phyloP scores from a whole-genome alignment of 2,329 filamentous ascomycete genomes.

The Raffaelea deltoideospora region DNA sequence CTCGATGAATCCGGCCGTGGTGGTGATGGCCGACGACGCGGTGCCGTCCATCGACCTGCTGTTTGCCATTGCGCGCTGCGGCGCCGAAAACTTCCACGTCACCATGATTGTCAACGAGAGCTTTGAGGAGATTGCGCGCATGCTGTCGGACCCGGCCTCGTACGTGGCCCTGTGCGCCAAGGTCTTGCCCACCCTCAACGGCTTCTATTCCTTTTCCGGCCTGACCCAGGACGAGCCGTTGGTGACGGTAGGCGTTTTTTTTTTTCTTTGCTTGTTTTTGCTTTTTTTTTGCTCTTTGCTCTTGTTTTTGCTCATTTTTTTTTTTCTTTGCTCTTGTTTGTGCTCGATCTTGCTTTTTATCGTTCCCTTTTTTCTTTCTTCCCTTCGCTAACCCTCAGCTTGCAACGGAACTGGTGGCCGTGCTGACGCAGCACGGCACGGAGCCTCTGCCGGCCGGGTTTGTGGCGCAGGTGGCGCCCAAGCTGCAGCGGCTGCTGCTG shows the following conservation, averaged over 20 bases:
- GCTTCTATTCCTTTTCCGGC: conserved; percentile 76
- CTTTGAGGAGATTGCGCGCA: conserved; percentile 72
- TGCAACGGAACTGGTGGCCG: conserved; percentile 69
- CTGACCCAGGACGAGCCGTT: conserved; percentile 75
- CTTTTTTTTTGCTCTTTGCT: not conserved
- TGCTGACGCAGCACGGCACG: conserved; percentile 67
- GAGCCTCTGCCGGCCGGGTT: conserved; percentile 80
- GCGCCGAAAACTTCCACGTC: conserved; percentile 80
- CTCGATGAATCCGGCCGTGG: conserved; percentile 59
- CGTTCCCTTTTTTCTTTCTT: not conserved
- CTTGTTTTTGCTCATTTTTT: too few species aligned
- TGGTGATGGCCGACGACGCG: conserved; percentile 55
- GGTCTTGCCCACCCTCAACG: conserved; percentile 73
- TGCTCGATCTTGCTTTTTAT: too few species aligned
- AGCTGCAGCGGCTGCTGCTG: conserved; percentile 69
- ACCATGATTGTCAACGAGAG: conserved; percentile 77
- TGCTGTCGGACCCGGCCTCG: conserved; percentile 49
- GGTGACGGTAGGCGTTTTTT: conserved; percentile 42
- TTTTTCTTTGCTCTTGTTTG: too few species aligned
- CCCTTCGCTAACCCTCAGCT: too few species aligned
- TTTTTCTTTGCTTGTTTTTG: not conserved
- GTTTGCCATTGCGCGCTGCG: conserved; percentile 78
- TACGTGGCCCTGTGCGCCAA: conserved; percentile 72
- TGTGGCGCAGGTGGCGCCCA: conserved; percentile 72
- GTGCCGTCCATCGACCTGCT: conserved; percentile 66